These are phyloP conservation scores for Colletotrichum spinosum DNA, from an alignment of 2,329 filamentous ascomycete genomes.

Conservation along the genomic window DNA sequence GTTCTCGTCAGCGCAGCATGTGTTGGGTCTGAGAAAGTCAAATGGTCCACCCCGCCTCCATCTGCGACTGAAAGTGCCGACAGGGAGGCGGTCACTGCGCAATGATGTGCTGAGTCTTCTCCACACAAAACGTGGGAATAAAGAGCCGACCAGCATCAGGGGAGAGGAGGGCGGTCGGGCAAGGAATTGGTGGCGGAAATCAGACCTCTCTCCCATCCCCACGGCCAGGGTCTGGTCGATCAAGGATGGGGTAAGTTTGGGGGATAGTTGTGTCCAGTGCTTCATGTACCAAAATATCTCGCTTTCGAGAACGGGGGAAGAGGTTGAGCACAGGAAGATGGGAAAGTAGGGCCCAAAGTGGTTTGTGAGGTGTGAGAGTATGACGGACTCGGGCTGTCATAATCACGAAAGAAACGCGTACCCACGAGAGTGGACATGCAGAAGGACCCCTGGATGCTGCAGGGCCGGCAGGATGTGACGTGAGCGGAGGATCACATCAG, in stretches of 20 bases:
- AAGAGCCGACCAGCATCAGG: background rate
- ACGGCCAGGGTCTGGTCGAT: background rate
- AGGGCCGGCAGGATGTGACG: background rate
- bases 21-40: slow-evolving; percentile 13
- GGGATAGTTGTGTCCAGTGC: too few relatives aligned
- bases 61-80: background rate
- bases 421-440: too few relatives aligned
- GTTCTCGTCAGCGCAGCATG: slow-evolving; percentile 2
- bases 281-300: too few relatives aligned
- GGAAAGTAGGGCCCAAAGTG: background rate
- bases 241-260: too few relatives aligned
- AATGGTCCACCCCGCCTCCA: background rate
- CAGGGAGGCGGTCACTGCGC: background rate
- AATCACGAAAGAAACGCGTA: background rate
- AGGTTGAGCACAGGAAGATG: background rate
- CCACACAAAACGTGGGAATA: slow-evolving; percentile 15
- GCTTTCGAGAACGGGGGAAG: too few relatives aligned
- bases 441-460: background rate
- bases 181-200: background rate
- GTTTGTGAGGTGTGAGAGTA: background rate
- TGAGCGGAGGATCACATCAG: background rate
- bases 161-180: background rate
- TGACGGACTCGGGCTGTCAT: background rate
- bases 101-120: slow-evolving; percentile 1
- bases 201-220: background rate